Base-by-base conservation (phyloP, 2,329 filamentous ascomycete species). In the Fusarium sp. region DNA sequence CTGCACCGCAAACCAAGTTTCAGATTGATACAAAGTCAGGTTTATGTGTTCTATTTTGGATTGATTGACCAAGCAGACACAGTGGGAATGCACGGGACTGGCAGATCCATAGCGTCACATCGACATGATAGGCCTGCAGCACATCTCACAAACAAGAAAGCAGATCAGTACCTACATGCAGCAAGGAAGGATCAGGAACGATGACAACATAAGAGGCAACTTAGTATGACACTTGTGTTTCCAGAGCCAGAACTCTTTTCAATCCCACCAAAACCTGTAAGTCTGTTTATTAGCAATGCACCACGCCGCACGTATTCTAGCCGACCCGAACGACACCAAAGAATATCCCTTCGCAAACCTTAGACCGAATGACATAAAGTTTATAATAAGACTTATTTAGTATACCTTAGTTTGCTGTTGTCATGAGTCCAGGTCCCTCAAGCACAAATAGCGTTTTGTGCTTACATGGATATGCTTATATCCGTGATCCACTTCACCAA, bases 51-150 rank as follows among this genome's bases (percentile, higher is more conserved):
- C 30, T 38, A 52, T 47, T 38, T 45, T 63, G 31, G 11, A 52
- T 4, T 30, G 23, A 51, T 50, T 57, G 59, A 53, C 65, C 65
- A 65, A 69, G 40, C 26, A 66, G 56, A 57, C 38, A 36, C 30
- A 47, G 16, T 38, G 16, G 23, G 23, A 41, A 58, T 58, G 54
- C 50, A 49, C 55, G 55, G 40, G 44, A 23, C 34, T 59, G 40
- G 60, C 38, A 52, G 31, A 42, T 42, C 44, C 60, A 59, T 70
- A 71, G 58, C 66, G 69, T 73, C 69, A 73, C 61, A 70, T 66
- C 54, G 57, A 54, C 55, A 56, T 67, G 66, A 73, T 70, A 70
- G 67, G 71, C 41, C 53, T 58, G n/a, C 57, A 44, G 52, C 37
- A 36, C 34, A 50, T 42, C 46, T 53, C 47, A 23, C 52, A 67